Evolutionary conservation across 2,329 filamentous ascomycete species (phyloP), one percentile per base, ranked within the genome.

Genomic region (Sordariomycetes sp.): DNA sequence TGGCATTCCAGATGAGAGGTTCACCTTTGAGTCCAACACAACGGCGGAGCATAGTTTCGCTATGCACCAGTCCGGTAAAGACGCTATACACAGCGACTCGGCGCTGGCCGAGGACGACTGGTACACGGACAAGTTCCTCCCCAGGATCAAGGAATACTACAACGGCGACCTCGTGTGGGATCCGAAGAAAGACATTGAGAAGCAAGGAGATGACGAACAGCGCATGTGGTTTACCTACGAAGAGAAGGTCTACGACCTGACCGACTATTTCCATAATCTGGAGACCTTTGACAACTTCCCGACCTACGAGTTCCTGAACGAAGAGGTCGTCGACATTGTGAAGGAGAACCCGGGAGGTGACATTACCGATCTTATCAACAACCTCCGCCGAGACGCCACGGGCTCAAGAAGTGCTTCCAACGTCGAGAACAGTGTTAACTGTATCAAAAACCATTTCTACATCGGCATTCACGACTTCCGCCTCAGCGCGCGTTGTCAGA

Each of bases 401-500:
- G 71, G 72, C 57, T 74, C 72, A 2, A 70, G 72, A 53, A 87
- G 86, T 62, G 63, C 70, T n/a, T 80, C 82, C 6, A 71, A 76
- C 55, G 71, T 72, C 40, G 71, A 74, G 22, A 88, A 90, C 71
- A 90, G 85, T 62, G 72, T 91, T 65, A 85, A 85, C 65, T 99
- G 94, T 70, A 80, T 97, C 63, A 80, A 92, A 65, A 89, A 91
- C 64, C 79, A 83, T 22, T 97, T 96, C 71, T 94, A 90, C 66
- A 79, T 87, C 55, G 94, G 93, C 55, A 87, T 85, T 61, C 81
- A 85, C 0, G 94, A 99, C 71, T 97, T 97, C 79, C 84, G 94
- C 54, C 74, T 89, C 22, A 78, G 81, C 1, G 70, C 90, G 1
- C 82, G 79, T 63, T 99, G 94, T 70, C 85, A 89, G 65, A 86